Conservation (phyloP, 2,329 filamentous ascomycete genomes). For the Fusarium setosum region DNA sequence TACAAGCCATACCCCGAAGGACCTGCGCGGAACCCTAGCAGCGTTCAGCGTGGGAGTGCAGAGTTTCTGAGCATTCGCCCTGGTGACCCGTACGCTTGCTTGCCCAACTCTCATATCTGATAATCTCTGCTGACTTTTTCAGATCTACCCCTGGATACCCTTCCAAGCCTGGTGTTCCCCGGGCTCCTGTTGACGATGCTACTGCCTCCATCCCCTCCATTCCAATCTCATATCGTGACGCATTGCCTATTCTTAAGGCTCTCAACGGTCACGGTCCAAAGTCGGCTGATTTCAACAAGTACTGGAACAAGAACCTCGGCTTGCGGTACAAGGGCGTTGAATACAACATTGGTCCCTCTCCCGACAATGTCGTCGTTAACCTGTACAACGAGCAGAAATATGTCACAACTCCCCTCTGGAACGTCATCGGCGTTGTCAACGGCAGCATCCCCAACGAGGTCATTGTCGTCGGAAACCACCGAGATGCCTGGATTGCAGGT, state of each 20-base stretch:
- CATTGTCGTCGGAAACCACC: conserved; percentile 90
- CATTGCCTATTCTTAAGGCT: conserved; percentile 86
- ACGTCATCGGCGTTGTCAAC: conserved; percentile 93
- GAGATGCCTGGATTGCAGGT: conserved; percentile 91
- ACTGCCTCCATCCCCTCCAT: conserved; percentile 91
- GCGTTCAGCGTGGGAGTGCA: conserved; percentile 89
- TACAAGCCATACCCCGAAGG: conserved; percentile 84
- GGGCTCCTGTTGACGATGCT: conserved; percentile 74
- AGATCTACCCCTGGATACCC: conserved; percentile 91
- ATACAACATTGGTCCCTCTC: conserved; percentile 88
- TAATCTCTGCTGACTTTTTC: conserved; percentile 18
- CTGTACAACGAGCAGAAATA: conserved; percentile 85
- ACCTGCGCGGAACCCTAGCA: conserved; percentile 87
- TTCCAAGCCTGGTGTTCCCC: conserved; percentile 87
- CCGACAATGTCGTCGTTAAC: conserved; percentile 76
- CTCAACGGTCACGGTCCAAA: conserved; percentile 90
- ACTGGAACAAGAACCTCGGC: conserved; percentile 77
- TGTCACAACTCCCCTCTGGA: conserved; percentile 84
- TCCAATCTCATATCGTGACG: conserved; percentile 89
- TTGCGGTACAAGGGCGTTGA: conserved; percentile 83
- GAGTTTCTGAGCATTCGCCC: conserved; percentile 79
- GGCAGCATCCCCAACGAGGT: conserved; percentile 88
- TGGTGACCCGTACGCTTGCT: conserved; percentile 71
- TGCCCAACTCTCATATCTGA: not conserved
- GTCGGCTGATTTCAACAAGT: conserved; percentile 77